Evolutionary conservation across 116 monocot species (phyloP).

Genomic region (Papilionanthe hybrid): DNA sequence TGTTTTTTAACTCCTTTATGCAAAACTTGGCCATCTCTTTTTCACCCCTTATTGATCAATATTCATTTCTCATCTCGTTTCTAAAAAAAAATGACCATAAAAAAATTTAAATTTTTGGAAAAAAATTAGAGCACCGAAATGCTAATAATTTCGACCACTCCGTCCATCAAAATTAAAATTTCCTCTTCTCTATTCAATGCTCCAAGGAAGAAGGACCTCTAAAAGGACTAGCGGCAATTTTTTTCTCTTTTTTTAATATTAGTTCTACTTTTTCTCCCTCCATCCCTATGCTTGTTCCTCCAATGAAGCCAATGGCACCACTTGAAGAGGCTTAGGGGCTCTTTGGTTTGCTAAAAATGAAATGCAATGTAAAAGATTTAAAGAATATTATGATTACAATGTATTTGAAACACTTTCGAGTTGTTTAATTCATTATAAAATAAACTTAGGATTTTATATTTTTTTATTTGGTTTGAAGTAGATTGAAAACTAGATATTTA

Average conservation of each 20-base stretch:
- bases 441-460: too few relatives aligned
- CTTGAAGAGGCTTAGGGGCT: too few relatives aligned
- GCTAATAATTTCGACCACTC: conserved; percentile 51
- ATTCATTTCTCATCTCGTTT: not conserved
- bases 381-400: too few relatives aligned
- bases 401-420: too few relatives aligned
- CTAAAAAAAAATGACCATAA: not conserved
- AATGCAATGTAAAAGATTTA: too few relatives aligned
- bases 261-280: conserved; percentile 7
- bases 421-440: too few relatives aligned
- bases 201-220: conserved; percentile 79
- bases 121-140: conserved; percentile 14
- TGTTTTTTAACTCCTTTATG: not conserved
- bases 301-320: conserved; percentile 14
- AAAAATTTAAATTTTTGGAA: not conserved
- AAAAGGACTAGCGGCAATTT: conserved; percentile 54
- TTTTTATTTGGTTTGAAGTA: too few relatives aligned
- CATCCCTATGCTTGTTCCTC: conserved; percentile 5
- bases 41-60: conserved; percentile 2
- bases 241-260: conserved; percentile 35
- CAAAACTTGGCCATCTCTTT: conserved; percentile 8
- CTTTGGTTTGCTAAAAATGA: too few relatives aligned
- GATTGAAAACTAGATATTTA: too few relatives aligned
- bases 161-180: conserved; percentile 37
- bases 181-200: conserved; percentile 22